phyloP scores from a whole-genome alignment of 2,329 filamentous ascomycete species.

The Trichophyton equinum region DNA sequence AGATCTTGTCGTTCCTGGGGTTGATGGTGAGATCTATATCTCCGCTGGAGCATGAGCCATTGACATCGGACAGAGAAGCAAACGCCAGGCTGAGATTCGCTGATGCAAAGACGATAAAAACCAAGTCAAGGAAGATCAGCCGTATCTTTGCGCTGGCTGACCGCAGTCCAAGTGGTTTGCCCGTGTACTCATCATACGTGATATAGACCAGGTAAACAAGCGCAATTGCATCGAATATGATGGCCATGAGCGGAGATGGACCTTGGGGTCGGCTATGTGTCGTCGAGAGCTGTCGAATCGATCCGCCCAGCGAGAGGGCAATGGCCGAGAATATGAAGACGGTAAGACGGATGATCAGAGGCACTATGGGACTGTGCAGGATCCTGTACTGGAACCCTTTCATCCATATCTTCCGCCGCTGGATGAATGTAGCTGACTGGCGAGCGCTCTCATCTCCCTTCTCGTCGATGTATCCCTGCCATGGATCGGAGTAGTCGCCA shows the following conservation, averaged over 20 bases:
- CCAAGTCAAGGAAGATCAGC: constrained; percentile 78
- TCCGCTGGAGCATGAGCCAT: constrained; percentile 45
- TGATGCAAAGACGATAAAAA: constrained; percentile 96
- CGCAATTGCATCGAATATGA: constrained; percentile 77
- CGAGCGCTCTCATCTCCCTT: constrained; percentile 40
- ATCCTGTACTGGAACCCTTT: constrained; percentile 55
- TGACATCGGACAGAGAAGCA: constrained; percentile 56
- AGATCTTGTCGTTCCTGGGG: constrained; percentile 39
- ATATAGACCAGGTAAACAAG: constrained; percentile 87
- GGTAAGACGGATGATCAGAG: constrained; percentile 66
- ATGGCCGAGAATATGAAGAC: constrained; percentile 73
- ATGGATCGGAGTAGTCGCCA: constrained; percentile 37
- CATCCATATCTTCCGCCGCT: constrained; percentile 40
- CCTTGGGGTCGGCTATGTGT: constrained; percentile 42
- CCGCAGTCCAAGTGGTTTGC: constrained; percentile 79
- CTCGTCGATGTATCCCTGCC: constrained; percentile 38
- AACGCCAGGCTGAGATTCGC: constrained; percentile 86
- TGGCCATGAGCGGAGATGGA: constrained; percentile 73
- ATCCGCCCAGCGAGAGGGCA: constrained; percentile 64
- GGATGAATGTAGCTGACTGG: constrained; percentile 36
- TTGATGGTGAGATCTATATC: constrained; percentile 24
- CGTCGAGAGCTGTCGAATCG: constrained; percentile 54
- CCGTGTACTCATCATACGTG: constrained; percentile 91
- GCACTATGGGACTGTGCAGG: constrained; percentile 72
- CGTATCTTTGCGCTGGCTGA: constrained; percentile 74